A percentile compares a stretch with the other conserved stretches of the same genome.
phyloP scores from a whole-genome alignment of 768 basidiomycete genomes.

The Lentinula guzmanii region DNA sequence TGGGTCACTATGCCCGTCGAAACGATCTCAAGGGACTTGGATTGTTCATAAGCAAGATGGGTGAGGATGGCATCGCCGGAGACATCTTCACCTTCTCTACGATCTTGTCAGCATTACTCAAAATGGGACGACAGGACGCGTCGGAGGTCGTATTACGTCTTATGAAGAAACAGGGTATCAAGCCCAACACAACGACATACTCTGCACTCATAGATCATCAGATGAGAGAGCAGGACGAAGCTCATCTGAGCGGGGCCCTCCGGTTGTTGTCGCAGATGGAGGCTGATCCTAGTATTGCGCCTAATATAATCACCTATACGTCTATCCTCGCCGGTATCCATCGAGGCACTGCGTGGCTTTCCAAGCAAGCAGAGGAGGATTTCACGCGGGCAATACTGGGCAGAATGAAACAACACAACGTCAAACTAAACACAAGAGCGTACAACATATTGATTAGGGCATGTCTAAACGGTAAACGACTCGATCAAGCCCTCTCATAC shows the following conservation, averaged over 20 bases:
- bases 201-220: conserved; percentile 76
- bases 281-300: conserved; percentile 35
- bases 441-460: conserved; percentile 78
- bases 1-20: conserved; percentile 59
- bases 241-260: conserved; percentile 56
- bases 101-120: conserved; percentile 72
- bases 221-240: conserved; percentile 47
- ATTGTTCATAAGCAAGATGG: conserved; percentile 51
- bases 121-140: conserved; percentile 62
- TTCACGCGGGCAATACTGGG: conserved; percentile 44
- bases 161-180: conserved; percentile 72
- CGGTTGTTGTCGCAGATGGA: conserved; percentile 78
- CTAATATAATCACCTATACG: conserved; percentile 84
- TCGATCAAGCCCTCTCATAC: conserved; percentile 50
- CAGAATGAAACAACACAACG: conserved; percentile 50
- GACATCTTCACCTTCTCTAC: conserved; percentile 88
- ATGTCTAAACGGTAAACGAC: conserved; percentile 45
- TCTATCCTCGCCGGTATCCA: conserved; percentile 69
- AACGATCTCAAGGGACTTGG: conserved; percentile 61
- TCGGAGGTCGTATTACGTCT: conserved; percentile 55
- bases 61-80: conserved; percentile 46
- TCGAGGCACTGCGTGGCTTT: conserved; percentile 43
- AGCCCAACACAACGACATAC: conserved; percentile 72
- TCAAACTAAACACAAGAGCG: conserved; percentile 54
- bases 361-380: conserved; percentile 35